Percentiles rank a stretch among this genome's conserved stretches.
Conservation (phyloP, 208 protist species). For the Borovskyia barvae region DNA sequence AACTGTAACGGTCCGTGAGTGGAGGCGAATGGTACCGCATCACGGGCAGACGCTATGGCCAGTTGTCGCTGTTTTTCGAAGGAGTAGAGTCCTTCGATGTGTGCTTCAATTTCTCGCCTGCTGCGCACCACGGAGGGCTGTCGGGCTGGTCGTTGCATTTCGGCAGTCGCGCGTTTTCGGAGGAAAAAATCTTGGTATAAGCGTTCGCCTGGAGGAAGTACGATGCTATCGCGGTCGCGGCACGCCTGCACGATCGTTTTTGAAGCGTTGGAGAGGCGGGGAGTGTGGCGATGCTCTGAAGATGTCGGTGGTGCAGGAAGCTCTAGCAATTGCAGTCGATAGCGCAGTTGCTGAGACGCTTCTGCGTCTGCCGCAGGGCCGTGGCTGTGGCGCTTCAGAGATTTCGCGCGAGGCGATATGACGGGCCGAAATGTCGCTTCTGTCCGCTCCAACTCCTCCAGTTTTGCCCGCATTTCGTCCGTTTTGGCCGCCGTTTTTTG, state of each 20-base stretch:
- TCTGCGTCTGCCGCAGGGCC: constrained; percentile 2
- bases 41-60: constrained; percentile 40
- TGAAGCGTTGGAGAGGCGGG: constrained; percentile 43
- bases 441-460: constrained; percentile 21
- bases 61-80: constrained; percentile 39
- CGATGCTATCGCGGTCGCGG: constrained; percentile 24
- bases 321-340: constrained; percentile 50
- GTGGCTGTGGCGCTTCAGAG: constrained; percentile 5
- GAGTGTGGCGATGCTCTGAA: constrained; percentile 30
- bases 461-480: constrained; percentile 27
- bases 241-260: constrained; percentile 38
- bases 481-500: constrained; percentile 9
- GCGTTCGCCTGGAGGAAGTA: constrained; percentile 38
- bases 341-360: constrained; percentile 26
- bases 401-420: constrained; percentile 30
- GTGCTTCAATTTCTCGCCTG: constrained; percentile 37
- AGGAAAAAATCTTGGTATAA: constrained; percentile 45
- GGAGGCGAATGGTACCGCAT: constrained; percentile 14
- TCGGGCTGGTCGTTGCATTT: not conserved
- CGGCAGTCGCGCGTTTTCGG: constrained; percentile 8
- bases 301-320: constrained; percentile 19
- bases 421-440: constrained; percentile 44
- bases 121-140: constrained; percentile 17
- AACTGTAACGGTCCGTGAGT: constrained; percentile 3
- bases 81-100: constrained; percentile 45